A percentile compares a stretch with the other conserved stretches of the same genome.
Conservation (phyloP, 176 grass and related monocot species). For the Pontederia paniculata region DNA sequence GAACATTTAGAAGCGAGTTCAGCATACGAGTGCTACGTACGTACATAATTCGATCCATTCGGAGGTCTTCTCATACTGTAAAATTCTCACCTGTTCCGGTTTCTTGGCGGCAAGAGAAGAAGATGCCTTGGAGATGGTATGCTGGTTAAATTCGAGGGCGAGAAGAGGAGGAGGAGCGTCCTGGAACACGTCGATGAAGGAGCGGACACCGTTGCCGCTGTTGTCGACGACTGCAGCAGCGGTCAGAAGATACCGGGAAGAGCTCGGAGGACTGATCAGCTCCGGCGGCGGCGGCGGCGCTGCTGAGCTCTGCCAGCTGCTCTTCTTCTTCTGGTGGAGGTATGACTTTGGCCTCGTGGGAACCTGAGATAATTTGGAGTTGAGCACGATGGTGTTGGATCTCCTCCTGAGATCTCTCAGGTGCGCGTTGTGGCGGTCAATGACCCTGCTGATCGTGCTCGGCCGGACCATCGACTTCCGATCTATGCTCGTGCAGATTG, state of each 20-base stretch:
- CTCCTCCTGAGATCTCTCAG: background rate
- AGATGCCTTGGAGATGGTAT: background rate
- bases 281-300: slow-evolving; percentile 1
- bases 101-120: too few species aligned
- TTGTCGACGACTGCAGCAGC: background rate
- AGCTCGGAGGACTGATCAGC: slow-evolving; percentile 36
- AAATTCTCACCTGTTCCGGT: too few species aligned
- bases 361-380: slow-evolving; percentile 14
- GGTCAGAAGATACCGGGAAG: slow-evolving; percentile 37
- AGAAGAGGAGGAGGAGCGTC: slow-evolving; percentile 21
- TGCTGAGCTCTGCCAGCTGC: slow-evolving; percentile 2
- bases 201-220: too few species aligned
- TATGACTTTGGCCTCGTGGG: slow-evolving; percentile 20
- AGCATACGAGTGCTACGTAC: too few species aligned
- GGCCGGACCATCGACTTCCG: slow-evolving; percentile 40
- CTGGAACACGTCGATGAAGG: slow-evolving; percentile 28
- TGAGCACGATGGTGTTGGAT: slow-evolving; percentile 8
- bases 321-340: slow-evolving; percentile 30
- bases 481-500: slow-evolving; percentile 61
- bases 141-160: slow-evolving; percentile 4
- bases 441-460: background rate
- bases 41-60: too few species aligned
- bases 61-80: too few species aligned
- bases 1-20: background rate
- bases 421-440: slow-evolving; percentile 14